Evolutionary conservation across 2,329 filamentous ascomycete genomes (phyloP).

Genomic region (Stemphylium lycopersici): DNA sequence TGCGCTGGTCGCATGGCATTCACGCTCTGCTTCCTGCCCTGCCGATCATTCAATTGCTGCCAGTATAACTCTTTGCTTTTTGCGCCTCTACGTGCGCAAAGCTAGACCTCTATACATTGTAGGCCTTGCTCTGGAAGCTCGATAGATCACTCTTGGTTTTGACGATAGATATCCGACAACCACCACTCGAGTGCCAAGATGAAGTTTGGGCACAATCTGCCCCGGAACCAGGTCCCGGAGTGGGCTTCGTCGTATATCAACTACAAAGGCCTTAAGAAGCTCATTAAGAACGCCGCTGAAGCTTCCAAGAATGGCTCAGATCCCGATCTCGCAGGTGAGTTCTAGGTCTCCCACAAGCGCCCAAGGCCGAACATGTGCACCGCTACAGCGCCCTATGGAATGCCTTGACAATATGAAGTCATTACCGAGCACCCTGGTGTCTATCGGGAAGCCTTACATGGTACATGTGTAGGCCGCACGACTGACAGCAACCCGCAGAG

Average conservation of each 20-base stretch:
- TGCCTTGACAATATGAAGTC: not conserved
- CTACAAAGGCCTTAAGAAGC: conserved; percentile 91
- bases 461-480: not conserved
- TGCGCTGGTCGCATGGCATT: conserved; percentile 26
- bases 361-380: not conserved
- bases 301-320: conserved; percentile 71
- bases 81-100: conserved; percentile 15
- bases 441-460: not conserved
- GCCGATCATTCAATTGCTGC: conserved; percentile 14
- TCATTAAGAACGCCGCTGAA: conserved; percentile 81
- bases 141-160: not conserved
- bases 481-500: conserved; percentile 60
- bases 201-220: conserved; percentile 64
- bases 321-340: conserved; percentile 88
- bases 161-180: not conserved
- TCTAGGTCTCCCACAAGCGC: not conserved
- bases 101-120: not conserved
- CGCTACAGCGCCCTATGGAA: not conserved
- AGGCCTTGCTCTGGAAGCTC: not conserved
- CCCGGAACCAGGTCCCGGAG: conserved; percentile 84
- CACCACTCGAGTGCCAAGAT: conserved; percentile 31
- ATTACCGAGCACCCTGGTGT: not conserved
- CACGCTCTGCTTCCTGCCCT: conserved; percentile 12
- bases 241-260: conserved; percentile 86
- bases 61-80: conserved; percentile 21